Conservation (phyloP, 2,329 filamentous ascomycete genomes). For the Arthrobotrys conoides region DNA sequence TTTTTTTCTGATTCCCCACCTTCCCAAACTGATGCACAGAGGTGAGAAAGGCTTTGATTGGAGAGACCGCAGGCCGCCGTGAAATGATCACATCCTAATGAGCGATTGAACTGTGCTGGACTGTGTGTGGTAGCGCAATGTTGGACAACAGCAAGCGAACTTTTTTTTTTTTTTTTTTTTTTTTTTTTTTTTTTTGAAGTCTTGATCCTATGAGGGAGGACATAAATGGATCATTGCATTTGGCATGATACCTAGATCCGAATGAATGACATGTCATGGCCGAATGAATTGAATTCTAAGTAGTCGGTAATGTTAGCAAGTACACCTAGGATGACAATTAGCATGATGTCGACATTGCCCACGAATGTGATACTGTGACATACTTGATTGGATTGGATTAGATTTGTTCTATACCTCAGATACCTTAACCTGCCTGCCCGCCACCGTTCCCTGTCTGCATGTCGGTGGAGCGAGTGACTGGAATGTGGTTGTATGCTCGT, state of each 20-base stretch:
- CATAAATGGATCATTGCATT: conserved; percentile 16
- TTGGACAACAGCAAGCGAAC: not conserved
- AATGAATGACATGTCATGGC: not conserved
- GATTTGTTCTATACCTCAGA: conserved; percentile 10
- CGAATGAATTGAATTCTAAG: not conserved
- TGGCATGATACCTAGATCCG: not conserved
- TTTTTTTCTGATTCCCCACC: conserved; percentile 42
- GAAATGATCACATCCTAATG: conserved; percentile 38
- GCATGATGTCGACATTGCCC: conserved; percentile 24
- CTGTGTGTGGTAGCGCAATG: conserved; percentile 17
- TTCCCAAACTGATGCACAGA: conserved; percentile 46
- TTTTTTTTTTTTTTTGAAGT: not conserved
- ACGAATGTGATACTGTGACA: conserved; percentile 33
- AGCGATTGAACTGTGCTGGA: not conserved
- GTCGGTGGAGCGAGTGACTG: conserved; percentile 20
- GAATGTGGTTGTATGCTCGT: conserved; percentile 24
- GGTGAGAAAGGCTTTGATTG: conserved; percentile 44
- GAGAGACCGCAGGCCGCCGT: conserved; percentile 17
- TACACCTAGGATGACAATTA: conserved; percentile 14
- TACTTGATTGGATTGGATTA: conserved; percentile 23
- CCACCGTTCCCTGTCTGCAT: not conserved
- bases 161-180: not conserved
- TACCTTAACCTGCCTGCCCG: conserved; percentile 3
- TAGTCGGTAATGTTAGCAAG: not conserved
- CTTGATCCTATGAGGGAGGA: not conserved